A percentile compares a stretch with the other conserved stretches of the same genome.
Conservation (phyloP, 2,329 filamentous ascomycete species). For the Plenodomus tracheiphilus region DNA sequence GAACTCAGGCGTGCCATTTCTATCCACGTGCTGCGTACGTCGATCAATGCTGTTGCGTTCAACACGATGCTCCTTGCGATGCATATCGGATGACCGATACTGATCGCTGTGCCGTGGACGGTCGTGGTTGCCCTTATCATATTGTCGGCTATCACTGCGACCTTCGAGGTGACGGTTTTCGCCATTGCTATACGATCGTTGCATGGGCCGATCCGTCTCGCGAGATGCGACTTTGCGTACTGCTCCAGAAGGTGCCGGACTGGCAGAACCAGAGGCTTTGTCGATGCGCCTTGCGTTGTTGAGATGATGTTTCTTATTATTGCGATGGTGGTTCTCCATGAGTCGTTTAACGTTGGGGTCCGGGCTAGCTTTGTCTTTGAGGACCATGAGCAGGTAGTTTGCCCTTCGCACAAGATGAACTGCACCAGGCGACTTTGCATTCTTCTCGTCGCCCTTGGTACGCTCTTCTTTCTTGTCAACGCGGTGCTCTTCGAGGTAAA, state of each 20-base stretch:
- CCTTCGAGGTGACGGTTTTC: constrained; percentile 41
- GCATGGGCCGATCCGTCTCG: constrained; percentile 42
- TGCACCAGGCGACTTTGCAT: constrained; percentile 89
- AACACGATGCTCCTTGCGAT: constrained; percentile 43
- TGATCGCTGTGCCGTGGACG: constrained; percentile 43
- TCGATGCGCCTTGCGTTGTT: constrained; percentile 63
- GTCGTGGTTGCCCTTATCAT: constrained; percentile 30
- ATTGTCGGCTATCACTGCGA: constrained; percentile 35
- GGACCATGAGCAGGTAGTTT: constrained; percentile 92
- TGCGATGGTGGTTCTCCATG: constrained; percentile 91
- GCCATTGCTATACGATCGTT: constrained; percentile 43
- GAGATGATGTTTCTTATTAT: constrained; percentile 75
- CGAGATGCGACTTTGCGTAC: constrained; percentile 37
- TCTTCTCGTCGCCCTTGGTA: constrained; percentile 69
- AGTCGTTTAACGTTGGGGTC: constrained; percentile 76
- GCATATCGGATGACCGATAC: constrained; percentile 33
- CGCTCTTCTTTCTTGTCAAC: constrained; percentile 97
- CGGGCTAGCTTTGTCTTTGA: constrained; percentile 78
- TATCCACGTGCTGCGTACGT: constrained; percentile 37
- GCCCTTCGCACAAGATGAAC: constrained; percentile 94
- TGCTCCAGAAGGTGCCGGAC: constrained; percentile 62
- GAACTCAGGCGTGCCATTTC: constrained; percentile 50
- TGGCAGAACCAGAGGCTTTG: constrained; percentile 66
- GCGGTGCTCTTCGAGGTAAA: constrained; percentile 97
- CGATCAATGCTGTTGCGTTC: constrained; percentile 44